Evolutionary conservation across 2,329 filamentous ascomycete species (phyloP).

Genomic region (Fusarium bactridioides): DNA sequence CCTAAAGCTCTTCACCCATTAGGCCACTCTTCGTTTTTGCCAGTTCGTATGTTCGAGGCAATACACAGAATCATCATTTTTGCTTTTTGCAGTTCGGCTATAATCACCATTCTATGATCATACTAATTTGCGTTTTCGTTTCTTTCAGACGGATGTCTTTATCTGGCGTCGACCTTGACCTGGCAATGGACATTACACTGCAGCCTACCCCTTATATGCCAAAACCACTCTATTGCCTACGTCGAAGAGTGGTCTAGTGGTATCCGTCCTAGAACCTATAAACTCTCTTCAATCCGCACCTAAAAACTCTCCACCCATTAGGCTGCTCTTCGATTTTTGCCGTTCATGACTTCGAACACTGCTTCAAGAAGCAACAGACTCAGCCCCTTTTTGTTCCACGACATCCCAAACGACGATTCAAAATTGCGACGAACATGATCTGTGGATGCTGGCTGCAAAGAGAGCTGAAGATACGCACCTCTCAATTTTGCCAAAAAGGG

Average conservation of each 20-base stretch:
- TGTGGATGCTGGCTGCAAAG: too few relatives aligned
- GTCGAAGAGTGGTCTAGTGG: not conserved
- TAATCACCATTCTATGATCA: too few relatives aligned
- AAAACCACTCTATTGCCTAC: not conserved
- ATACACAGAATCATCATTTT: not conserved
- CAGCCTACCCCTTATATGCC: not conserved
- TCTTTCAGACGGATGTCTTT: not conserved
- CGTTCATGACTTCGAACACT: not conserved
- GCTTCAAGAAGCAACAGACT: not conserved
- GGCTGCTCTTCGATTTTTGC: not conserved
- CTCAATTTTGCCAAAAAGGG: not conserved
- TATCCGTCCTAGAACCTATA: not conserved
- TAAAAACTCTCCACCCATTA: not conserved
- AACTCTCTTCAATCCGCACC: not conserved
- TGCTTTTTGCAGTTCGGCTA: not conserved
- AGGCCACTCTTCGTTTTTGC: not conserved
- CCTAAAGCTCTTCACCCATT: not conserved
- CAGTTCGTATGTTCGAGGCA: not conserved
- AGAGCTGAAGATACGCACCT: not conserved
- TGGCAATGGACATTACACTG: not conserved
- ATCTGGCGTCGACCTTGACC: not conserved
- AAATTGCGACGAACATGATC: not conserved
- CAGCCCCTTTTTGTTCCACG: not conserved
- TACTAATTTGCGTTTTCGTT: not conserved
- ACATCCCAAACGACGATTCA: not conserved